Evolutionary conservation across 2,329 filamentous ascomycete species (phyloP).

Genomic region (Ambrosiella cleistominuta): DNA sequence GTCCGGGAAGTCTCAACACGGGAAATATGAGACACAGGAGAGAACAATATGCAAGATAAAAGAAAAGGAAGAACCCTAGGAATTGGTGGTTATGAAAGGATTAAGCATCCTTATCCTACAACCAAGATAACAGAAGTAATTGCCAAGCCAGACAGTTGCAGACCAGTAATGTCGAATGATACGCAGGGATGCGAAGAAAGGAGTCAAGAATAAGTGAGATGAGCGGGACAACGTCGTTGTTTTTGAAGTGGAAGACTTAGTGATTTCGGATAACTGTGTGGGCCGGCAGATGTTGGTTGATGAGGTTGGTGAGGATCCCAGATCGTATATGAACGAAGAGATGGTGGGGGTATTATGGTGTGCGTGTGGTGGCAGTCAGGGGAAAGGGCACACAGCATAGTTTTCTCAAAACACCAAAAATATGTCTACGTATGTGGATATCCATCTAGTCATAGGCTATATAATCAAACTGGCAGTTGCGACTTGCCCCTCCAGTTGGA

Average conservation of each 20-base stretch:
- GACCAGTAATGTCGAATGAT: not conserved
- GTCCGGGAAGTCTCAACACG: not conserved
- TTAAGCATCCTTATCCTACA: not conserved
- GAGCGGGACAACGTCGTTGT: not conserved
- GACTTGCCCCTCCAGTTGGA: not conserved
- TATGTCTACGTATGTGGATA: too few relatives aligned
- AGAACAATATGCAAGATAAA: not conserved
- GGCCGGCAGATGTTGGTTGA: too few relatives aligned
- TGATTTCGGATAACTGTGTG: not conserved
- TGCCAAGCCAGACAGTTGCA: not conserved
- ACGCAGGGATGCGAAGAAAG: conserved; percentile 1
- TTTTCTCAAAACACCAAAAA: not conserved
- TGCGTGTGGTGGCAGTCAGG: not conserved
- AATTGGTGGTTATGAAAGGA: not conserved
- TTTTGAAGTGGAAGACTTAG: not conserved
- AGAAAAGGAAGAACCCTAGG: conserved; percentile 7
- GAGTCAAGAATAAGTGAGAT: not conserved
- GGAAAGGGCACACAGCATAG: not conserved
- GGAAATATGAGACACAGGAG: not conserved
- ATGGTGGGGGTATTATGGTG: not conserved
- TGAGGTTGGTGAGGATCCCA: not conserved
- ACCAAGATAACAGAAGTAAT: not conserved
- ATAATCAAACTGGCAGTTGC: not conserved
- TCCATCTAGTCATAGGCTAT: not conserved
- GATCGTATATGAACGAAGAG: not conserved